Evolutionary conservation across 257 asterid genomes (phyloP).

Genomic region (Penstemon davidsonii): DNA sequence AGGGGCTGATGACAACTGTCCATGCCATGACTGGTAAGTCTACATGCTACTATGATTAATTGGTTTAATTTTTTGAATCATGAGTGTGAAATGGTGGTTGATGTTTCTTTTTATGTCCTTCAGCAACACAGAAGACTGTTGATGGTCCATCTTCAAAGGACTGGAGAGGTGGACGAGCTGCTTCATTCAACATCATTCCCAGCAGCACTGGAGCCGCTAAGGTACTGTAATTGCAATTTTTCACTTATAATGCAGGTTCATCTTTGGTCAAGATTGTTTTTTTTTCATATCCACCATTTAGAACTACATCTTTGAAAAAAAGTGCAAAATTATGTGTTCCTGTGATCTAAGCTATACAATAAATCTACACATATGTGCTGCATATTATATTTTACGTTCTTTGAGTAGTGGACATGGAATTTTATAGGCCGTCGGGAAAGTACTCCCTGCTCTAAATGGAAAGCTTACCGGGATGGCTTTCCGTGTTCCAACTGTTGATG

Average conservation of each 20-base stretch:
- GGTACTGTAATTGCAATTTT: conserved; percentile 19
- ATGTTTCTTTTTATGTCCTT: conserved; percentile 9
- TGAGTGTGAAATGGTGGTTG: conserved; percentile 3
- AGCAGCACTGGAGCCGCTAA: conserved; percentile 55
- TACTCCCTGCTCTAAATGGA: conserved; percentile 58
- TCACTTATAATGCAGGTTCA: background rate
- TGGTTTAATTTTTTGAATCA: background rate
- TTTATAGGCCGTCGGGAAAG: conserved; percentile 59
- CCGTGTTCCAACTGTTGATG: conserved; percentile 65
- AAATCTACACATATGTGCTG: background rate
- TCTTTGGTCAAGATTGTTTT: background rate
- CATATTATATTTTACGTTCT: background rate
- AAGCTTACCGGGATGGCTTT: conserved; percentile 66
- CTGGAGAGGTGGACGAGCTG: conserved; percentile 59
- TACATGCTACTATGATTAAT: background rate
- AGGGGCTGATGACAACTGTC: conserved; percentile 70
- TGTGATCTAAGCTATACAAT: background rate
- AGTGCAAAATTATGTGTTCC: no score
- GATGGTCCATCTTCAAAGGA: conserved; percentile 57
- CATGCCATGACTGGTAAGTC: conserved; percentile 53
- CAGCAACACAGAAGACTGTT: conserved; percentile 57
- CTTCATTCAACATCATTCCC: conserved; percentile 49
- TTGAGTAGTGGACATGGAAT: background rate
- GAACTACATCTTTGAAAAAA: background rate
- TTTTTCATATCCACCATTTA: background rate